Evolutionary conservation across 2,329 filamentous ascomycete species (phyloP), one percentile per base, ranked within the genome.

Genomic region (Pleoardoris graminearum): DNA sequence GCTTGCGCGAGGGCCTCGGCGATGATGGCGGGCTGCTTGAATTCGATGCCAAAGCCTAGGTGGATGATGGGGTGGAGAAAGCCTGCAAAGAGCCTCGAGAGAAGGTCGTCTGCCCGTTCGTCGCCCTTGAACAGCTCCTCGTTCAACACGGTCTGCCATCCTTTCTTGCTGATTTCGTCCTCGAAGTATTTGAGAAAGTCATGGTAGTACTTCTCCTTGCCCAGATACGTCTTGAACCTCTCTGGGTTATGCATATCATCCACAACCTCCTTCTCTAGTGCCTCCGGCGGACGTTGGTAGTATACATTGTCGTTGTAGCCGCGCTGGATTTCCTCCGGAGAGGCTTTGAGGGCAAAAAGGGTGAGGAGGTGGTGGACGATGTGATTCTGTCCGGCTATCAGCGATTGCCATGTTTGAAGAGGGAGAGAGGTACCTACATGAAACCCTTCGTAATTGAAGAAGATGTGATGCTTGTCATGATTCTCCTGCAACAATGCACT

Each of bases 1-100:
- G 88, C 80, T 75, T 95, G 87, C 0, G 91, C 90, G 16, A 96
- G 82, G 1, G 79, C 91, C 74, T 93, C 84, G 5, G 91, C 90
- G 23, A 96, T 80, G 53, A 96, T 85, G 32, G 88, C 88, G 1
- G 90, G 90, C 67, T 96, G 90, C 8, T 81, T 71, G 76, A 91
- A 96, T 68, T 96, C 91, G 30, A 96, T 69, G 4, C 89, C 91
- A 67, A 91, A 96, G 43, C 91, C 89, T 17, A 96, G 80, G 68
- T 96, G 90, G 57, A 96, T 92, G 14, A 94, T 75, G 1, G 91
- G 90, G 66, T 96, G 90, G 2, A 91, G 62, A 57, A 93, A 81
- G 0, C 88, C 85, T 14, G 80, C 82, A 65, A 84, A 91, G 65
- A 93, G 75, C 16, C 91, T 80, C 1, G 79, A 77, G 2, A 92